Evolutionary conservation across 2,329 filamentous ascomycete genomes (phyloP), one percentile per base, ranked within the genome.

Genomic region (Zasmidium citrigriseum): DNA sequence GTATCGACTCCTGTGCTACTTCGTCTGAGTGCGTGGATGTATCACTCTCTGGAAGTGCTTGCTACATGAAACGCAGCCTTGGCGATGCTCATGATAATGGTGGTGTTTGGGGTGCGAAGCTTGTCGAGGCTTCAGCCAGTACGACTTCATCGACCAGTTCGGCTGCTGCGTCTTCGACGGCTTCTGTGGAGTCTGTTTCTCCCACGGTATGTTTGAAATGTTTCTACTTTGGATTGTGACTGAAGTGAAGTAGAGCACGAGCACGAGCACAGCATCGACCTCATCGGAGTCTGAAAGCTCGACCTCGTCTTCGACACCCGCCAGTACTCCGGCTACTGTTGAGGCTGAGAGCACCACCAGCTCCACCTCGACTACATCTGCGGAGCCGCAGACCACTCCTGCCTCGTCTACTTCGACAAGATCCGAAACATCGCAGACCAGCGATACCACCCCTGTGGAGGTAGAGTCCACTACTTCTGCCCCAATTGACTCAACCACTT

Each of bases 1-100:
- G 68, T 45, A 64, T 70, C 46, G 61, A 66, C n/a, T 58, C 59
- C 11, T 70, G 68, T 49, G 64, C 64, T 27, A 51, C 54, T 1
- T 58, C 60, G 4, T 20, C 41, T 20, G 57, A 57, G 20, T 70
- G 68, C 49, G 57, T 67, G 2, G 68, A 63, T 47, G 61, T 69
- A 14, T 62, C 67, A 1, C 53, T 68, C 25, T 65, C 61, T 2
- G 68, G 68, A n/a, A 16, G 34, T 41, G 34, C 47, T n/a, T 55
- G 53, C 20, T 55, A 55, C 46, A 45, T 55, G n/a, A 55, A 55
- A 23, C 24, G 44, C 3, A 41, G 9, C 11, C 41, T 55, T 11
- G 53, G 53, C 25, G 21, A 23, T 5, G 46, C 53, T 18, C n/a
- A 48, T 21, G 16, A 22, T 7, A 55, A 55, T 41, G 45, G 11